These are phyloP conservation scores for Erigeron canadensis DNA, from an alignment of 129 eudicot genomes.

Conservation along the genomic window DNA sequence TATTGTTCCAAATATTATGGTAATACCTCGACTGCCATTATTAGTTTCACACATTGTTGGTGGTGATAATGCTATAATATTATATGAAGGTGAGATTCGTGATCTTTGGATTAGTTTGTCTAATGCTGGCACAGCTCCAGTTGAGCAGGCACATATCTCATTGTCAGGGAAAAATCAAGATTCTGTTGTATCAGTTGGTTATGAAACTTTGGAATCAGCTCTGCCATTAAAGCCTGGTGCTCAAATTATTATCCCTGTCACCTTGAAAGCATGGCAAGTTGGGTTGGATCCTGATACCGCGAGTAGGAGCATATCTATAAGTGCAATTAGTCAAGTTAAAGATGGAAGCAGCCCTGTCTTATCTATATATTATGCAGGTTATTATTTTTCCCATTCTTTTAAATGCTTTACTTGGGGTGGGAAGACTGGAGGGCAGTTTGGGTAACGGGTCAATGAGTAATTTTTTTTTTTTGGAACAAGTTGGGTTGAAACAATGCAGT, in stretches of 20 bases:
- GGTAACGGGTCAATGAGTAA: not conserved
- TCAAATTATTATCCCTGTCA: conserved; percentile 77
- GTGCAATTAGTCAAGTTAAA: conserved; percentile 45
- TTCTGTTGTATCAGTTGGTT: conserved; percentile 67
- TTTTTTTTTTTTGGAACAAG: not conserved
- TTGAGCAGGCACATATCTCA: conserved; percentile 78
- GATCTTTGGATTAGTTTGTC: conserved; percentile 72
- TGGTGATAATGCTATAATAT: conserved; percentile 76
- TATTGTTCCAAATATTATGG: conserved; percentile 61
- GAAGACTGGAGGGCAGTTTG: not conserved
- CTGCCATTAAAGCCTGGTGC: conserved; percentile 96
- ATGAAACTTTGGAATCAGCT: conserved; percentile 59
- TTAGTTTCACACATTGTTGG: conserved; percentile 82
- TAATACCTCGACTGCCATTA: conserved; percentile 82
- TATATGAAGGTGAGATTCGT: conserved; percentile 94
- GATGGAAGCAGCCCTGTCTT: conserved; percentile 84
- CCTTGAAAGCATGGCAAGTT: conserved; percentile 91
- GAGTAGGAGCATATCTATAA: conserved; percentile 40
- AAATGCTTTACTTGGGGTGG: not conserved
- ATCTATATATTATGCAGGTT: conserved; percentile 85
- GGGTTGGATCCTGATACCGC: conserved; percentile 53
- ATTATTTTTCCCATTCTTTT: not conserved
- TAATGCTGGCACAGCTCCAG: conserved; percentile 93
- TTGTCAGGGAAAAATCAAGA: conserved; percentile 94
- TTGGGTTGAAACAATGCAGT: not conserved